Base-by-base conservation (phyloP, 768 basidiomycete genomes). In the Termitomyces sp. region DNA sequence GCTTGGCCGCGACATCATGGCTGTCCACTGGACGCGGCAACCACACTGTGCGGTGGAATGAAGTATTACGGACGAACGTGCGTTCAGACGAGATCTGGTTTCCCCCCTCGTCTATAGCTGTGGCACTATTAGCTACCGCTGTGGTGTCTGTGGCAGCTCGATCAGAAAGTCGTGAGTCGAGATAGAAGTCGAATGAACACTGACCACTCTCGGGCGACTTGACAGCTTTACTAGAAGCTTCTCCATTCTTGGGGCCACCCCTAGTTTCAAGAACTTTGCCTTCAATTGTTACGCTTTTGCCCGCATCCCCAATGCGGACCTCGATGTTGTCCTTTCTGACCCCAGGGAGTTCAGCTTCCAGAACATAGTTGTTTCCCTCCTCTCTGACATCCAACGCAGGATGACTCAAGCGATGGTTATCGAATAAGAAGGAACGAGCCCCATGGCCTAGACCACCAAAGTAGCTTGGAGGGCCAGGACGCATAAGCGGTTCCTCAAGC, bases 291-390 rank as follows among this genome's bases (percentile, higher is more conserved):
- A 91, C 66, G 59, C 82, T 88, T 55, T 81, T 77, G 2, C 87
- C 89, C 15, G 78, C 81, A 55, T 89, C 85, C 9, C 87, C 86
- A 56, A 91, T 74, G 8, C 82, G 78, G 50, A 91, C 78, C 54
- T 88, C 79, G 9, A 91, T 66, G 63, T 90, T 83, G 62, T 91
- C 88, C 73, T 85, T 89, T 67, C 82, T 84, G 28, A 91, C 82
- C 0, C 89, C 89, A 21, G 89, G 90, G 28, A 92, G 64, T 64
- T 92, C 90, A 1, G 88, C 87, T 63, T 91, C 86, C 42, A 92
- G 72, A 51, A 89, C 59, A 61, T 87, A 91, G 41, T 76, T 73
- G 67, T 83, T 75, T 1, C 78, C 82, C 56, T 84, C 78, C 61
- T 92, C 89, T 3, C 77, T 74, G 8, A 91, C 68, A 60, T 92